Evolutionary conservation across 78 protist species (phyloP), one percentile per base, ranked within the genome.

Genomic region (Creolimax fragrantissima): DNA sequence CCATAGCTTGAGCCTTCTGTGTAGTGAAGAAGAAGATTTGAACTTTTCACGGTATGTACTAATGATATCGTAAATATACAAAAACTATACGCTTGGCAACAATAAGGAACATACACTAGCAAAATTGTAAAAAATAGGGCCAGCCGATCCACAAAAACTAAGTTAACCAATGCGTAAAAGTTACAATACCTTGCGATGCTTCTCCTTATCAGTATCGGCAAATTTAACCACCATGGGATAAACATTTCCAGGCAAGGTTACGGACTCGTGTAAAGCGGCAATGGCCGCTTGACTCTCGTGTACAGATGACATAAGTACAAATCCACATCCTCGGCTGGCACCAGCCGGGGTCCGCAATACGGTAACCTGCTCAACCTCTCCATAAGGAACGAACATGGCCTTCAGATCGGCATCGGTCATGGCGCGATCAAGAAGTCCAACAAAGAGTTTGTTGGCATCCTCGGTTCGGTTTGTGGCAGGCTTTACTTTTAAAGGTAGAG

Each of bases 271-370:
- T 35, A 94, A 91, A 5, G 88, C 85, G 4, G 81, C 47, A 24
- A 94, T 93, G 35, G 95, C 95, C 3, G 42, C 67, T 24, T 83
- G 45, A 4, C 94, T 94, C 6, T 88, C n/a, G 2, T 89, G 95
- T 36, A 89, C 47, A 3, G 39, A 74, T 3, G 92, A 41, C 32
- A 85, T 94, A 37, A 66, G 92, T 32, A 96, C 92, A 84, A 96
- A 96, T n/a, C 95, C 97, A 89, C 97, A 96, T 35, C 96, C 96
- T 45, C 93, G 93, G 86, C 95, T 92, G 35, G 85, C 84, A 37
- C 93, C 94, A 45, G 90, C 92, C 4, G 88, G 45, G 6, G 44
- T 81, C 81, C 95, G 83, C 32, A 96, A 89, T 3, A 96, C 35
- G 45, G 94, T 90, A 32, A 93, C 89, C n/a, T 95, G 95, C 32